phyloP scores from a whole-genome alignment of 2,329 filamentous ascomycete genomes.

The Alternaria ventricosa region DNA sequence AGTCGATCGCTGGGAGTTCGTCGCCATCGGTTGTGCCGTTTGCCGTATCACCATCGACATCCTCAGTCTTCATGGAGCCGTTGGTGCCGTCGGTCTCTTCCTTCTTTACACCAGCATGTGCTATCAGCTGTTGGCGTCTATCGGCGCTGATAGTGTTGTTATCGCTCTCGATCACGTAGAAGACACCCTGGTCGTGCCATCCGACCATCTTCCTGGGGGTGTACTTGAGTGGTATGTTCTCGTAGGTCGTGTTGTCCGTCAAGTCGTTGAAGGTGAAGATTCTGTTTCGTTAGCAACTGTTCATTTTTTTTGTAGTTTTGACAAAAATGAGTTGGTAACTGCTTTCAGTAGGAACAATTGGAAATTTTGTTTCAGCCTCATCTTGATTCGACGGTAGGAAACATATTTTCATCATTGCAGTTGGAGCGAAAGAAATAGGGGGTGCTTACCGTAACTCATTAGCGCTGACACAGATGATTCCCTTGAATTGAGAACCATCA shows the following conservation, averaged over 20 bases:
- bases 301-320: neutral
- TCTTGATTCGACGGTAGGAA: conserved; percentile 42
- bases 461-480: conserved; percentile 91
- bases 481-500: conserved; percentile 92
- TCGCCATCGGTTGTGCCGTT: conserved; percentile 42
- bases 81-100: conserved; percentile 49
- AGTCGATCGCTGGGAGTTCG: conserved; percentile 77
- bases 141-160: conserved; percentile 86
- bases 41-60: conserved; percentile 19
- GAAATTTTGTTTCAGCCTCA: conserved; percentile 61
- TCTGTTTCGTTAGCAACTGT: conserved; percentile 51
- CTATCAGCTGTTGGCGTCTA: conserved; percentile 75
- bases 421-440: conserved; percentile 35
- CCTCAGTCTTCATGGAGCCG: conserved; percentile 27
- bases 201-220: conserved; percentile 88
- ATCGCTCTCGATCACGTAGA: conserved; percentile 93
- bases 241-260: conserved; percentile 83
- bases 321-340: conserved; percentile 9
- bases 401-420: conserved; percentile 70
- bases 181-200: conserved; percentile 85
- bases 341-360: conserved; percentile 98
- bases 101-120: conserved; percentile 62
- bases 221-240: conserved; percentile 84
- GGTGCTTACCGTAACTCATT: conserved; percentile 79
- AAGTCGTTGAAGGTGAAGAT: conserved; percentile 92